A percentile compares a stretch with the other conserved stretches of the same genome.
Conservation (phyloP, 805 yeast species). For the Candida sonorensis region DNA sequence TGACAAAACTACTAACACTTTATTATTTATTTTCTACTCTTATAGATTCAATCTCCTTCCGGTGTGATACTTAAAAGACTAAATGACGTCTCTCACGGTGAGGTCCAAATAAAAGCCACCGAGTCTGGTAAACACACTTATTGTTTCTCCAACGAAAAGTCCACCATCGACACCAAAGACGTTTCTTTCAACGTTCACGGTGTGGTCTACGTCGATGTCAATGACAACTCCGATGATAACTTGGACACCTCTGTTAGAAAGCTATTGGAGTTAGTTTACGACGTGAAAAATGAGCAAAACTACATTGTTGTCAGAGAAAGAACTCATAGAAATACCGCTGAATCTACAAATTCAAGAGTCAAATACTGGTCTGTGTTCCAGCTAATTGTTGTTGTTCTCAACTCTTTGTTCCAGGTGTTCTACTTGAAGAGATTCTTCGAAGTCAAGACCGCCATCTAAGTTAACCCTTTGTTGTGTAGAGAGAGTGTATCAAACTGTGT, state of each 20-base stretch:
- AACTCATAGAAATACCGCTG: constrained; percentile 97
- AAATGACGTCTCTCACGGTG: constrained; percentile 71
- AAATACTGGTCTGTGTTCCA: constrained; percentile 98
- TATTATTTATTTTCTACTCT: background rate
- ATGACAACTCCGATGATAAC: constrained; percentile 58
- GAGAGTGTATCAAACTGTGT: too few relatives aligned
- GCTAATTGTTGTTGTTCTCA: constrained; percentile 73
- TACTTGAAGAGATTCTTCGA: constrained; percentile 93
- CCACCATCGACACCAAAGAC: constrained; percentile 70
- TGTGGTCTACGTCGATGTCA: constrained; percentile 75
- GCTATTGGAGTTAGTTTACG: constrained; percentile 68
- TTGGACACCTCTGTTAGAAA: constrained; percentile 79
- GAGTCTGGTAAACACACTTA: constrained; percentile 70
- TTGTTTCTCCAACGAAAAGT: constrained; percentile 87
- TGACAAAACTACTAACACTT: constrained; percentile 1
- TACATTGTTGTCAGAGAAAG: constrained; percentile 95
- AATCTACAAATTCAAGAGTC: constrained; percentile 92
- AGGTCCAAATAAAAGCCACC: constrained; percentile 58
- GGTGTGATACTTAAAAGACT: constrained; percentile 46
- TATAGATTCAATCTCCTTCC: constrained; percentile 25
- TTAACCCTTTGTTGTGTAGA: background rate
- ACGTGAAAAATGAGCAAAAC: constrained; percentile 86
- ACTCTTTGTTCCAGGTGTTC: constrained; percentile 88
- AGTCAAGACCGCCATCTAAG: constrained; percentile 82
- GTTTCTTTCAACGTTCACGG: constrained; percentile 95